These are phyloP conservation scores for Vicia faba DNA, from an alignment of 306 rosid species.

Conservation along the genomic window DNA sequence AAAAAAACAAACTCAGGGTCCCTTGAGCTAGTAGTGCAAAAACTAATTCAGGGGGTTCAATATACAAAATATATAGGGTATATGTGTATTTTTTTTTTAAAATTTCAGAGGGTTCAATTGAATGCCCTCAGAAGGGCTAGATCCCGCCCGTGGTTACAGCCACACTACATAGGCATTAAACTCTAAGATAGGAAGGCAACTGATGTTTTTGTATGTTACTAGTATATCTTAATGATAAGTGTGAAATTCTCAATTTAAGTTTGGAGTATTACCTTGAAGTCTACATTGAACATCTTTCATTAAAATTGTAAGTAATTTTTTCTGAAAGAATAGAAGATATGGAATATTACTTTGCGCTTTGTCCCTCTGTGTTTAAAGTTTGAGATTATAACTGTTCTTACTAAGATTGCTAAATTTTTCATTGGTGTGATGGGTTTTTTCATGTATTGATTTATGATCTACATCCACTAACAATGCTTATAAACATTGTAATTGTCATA, in stretches of 20 bases:
- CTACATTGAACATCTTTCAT: background rate
- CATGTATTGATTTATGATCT: conserved; percentile 11
- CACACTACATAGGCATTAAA: background rate
- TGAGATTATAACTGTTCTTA: conserved; percentile 20
- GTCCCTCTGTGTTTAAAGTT: conserved; percentile 12
- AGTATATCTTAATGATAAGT: conserved; percentile 14
- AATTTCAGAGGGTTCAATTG: no score
- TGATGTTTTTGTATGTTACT: conserved; percentile 15
- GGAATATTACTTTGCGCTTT: background rate
- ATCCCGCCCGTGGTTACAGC: background rate
- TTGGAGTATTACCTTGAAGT: conserved; percentile 14
- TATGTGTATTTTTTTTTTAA: no score
- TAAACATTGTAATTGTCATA: conserved; percentile 31
- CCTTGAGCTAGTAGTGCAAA: no score
- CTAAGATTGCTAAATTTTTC: conserved; percentile 9
- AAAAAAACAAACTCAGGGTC: no score
- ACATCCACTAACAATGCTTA: conserved; percentile 24
- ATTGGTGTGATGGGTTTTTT: conserved; percentile 13
- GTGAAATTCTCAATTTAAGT: background rate
- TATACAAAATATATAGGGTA: no score
- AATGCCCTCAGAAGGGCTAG: no score
- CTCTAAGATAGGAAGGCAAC: conserved; percentile 9
- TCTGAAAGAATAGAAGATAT: conserved; percentile 14
- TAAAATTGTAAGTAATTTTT: conserved; percentile 5
- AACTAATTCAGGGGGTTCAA: no score